These are phyloP conservation scores for Coix lacrymajobi DNA, from an alignment of 176 grass and related monocot genomes.

Conservation along the genomic window DNA sequence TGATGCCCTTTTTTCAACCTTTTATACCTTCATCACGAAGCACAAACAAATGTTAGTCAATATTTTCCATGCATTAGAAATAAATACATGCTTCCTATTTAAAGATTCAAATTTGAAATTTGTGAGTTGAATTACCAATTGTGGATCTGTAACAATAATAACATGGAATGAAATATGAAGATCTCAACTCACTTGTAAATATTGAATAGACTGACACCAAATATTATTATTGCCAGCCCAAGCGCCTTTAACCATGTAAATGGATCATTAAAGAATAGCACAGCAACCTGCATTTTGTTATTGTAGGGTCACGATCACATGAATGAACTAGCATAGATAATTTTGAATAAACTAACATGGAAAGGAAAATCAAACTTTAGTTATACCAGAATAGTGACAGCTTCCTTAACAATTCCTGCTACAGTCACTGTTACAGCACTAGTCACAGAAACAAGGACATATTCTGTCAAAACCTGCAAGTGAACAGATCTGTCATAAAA, in stretches of 20 bases:
- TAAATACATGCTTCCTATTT: background rate
- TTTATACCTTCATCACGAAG: conserved; percentile 54
- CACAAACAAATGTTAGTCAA: conserved; percentile 27
- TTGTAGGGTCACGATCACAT: background rate
- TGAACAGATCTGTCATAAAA: conserved; percentile 1
- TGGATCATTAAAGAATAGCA: conserved; percentile 83
- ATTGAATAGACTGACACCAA: conserved; percentile 89
- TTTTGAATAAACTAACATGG: background rate
- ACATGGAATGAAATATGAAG: background rate
- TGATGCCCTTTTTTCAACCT: conserved; percentile 58
- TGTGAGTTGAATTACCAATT: background rate
- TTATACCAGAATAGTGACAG: conserved; percentile 92
- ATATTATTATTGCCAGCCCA: conserved; percentile 68
- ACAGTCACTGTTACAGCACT: conserved; percentile 96
- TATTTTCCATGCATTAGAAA: conserved; percentile 2
- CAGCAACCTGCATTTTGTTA: conserved; percentile 68
- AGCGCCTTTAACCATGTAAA: conserved; percentile 97
- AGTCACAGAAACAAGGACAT: conserved; percentile 87
- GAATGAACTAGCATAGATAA: conserved; percentile 19
- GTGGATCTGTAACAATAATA: background rate
- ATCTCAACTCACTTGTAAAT: conserved; percentile 81
- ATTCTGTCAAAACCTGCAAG: conserved; percentile 95
- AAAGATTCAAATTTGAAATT: conserved; percentile 13
- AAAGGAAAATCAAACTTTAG: background rate
- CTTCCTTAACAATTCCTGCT: conserved; percentile 92